phyloP scores from a whole-genome alignment of 768 basidiomycete genomes.

The Leccinum barrowsii region DNA sequence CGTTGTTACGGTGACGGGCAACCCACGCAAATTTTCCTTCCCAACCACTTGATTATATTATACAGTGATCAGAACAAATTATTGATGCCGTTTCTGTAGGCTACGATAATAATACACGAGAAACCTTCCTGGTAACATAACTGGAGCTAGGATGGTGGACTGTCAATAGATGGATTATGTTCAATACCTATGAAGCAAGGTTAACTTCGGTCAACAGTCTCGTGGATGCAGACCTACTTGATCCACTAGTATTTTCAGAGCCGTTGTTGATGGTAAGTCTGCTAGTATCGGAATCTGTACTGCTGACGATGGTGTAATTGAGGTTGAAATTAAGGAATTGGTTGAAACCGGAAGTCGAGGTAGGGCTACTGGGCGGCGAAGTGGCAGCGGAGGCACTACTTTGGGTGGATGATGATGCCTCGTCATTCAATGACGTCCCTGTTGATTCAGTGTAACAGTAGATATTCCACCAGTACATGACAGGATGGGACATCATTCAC shows the following conservation, averaged over 20 bases:
- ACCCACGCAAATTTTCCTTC: background rate
- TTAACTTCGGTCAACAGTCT: background rate
- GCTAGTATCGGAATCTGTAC: background rate
- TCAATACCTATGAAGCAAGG: background rate
- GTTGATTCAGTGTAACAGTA: background rate
- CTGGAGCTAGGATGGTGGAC: background rate
- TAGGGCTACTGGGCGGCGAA: slow-evolving; percentile 1
- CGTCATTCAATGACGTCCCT: too few species aligned
- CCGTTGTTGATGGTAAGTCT: slow-evolving; percentile 1
- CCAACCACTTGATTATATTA: background rate
- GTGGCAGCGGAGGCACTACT: background rate
- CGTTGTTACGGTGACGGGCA: background rate
- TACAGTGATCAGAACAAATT: background rate
- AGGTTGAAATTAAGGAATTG: background rate
- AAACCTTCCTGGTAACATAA: background rate
- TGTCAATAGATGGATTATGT: background rate
- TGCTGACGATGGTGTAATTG: background rate
- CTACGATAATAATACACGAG: background rate
- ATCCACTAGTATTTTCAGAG: background rate
- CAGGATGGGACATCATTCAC: background rate
- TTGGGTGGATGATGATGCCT: background rate
- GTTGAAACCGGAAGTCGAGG: background rate
- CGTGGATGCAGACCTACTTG: background rate
- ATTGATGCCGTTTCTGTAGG: background rate
- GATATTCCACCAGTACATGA: background rate